phyloP scores from a whole-genome alignment of 2,329 filamentous ascomycete genomes.

The Pseudogymnoascus sp. region DNA sequence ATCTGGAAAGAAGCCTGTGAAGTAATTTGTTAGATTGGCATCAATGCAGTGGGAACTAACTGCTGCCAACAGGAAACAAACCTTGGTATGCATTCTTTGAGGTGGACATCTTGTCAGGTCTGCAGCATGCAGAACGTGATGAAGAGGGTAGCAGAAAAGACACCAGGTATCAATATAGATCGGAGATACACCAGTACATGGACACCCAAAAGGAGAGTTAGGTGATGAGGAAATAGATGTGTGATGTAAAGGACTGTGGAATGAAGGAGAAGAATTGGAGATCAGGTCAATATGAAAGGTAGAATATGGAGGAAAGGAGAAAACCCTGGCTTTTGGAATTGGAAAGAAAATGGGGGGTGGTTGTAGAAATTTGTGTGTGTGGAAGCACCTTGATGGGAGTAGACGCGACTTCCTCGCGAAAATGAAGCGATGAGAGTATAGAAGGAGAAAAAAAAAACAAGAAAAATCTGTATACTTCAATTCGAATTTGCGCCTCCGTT shows the following conservation, averaged over 20 bases:
- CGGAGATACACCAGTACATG: background rate
- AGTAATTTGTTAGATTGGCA: conserved; percentile 55
- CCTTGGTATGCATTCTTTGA: conserved; percentile 6
- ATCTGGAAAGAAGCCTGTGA: conserved; percentile 56
- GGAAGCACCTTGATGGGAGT: background rate
- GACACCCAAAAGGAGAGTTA: background rate
- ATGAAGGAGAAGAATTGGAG: background rate
- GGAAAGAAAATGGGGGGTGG: background rate
- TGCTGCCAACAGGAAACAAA: conserved; percentile 32
- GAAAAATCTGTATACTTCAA: background rate
- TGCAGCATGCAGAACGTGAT: background rate
- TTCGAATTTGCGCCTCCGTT: background rate
- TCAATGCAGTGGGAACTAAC: conserved; percentile 48
- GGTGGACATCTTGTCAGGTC: conserved; percentile 9
- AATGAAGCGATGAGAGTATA: background rate
- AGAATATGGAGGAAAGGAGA: background rate
- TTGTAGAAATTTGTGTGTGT: conserved; percentile 1
- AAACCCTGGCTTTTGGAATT: background rate
- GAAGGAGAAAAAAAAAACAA: background rate
- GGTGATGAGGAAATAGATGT: background rate
- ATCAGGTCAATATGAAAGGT: conserved; percentile 4
- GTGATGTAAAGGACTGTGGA: background rate
- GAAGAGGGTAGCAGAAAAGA: background rate
- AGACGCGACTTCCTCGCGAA: background rate
- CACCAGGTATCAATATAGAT: background rate